Base-by-base conservation (phyloP, 495 filamentous ascomycete species). In the Penicillium robsamsonii region DNA sequence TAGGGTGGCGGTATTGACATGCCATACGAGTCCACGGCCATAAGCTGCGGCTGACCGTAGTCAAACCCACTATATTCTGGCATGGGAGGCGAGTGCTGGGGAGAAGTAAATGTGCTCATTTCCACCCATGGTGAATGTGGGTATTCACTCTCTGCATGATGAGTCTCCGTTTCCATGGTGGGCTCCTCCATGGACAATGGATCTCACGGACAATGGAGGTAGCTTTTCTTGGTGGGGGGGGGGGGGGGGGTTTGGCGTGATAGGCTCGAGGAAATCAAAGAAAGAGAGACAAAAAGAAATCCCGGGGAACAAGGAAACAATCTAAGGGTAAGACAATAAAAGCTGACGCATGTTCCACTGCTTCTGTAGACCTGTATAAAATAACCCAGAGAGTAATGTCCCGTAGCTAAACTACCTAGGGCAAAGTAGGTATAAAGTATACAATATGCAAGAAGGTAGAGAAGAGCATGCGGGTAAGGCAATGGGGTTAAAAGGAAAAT, bases 111-210 rank as follows among this genome's bases (percentile, higher is more conserved):
- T 11, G 60, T 62, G 35, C 73, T 75, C 59, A 81, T 68, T 50
- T 81, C 79, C 54, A 80, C 68, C 80, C 80, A 83, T 57, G 78
- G 76, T 42, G 75, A 77, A 68, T 78, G 74, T 54, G 72, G 57
- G 67, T 78, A 81, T 51, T 81, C 79, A 54, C 62, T 64, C n/a
- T 77, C 75, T 57, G 68, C 69, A 71, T 69, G 73, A 64, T 64
- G 73, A 47, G 65, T 62, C 68, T 68, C 81, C n/a, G 76, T 71
- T 46, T 77, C 75, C 74, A 79, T 78, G 58, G 58, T 46, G 55
- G 62, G 57, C 22, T 64, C 55, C 43, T 64, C 62, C 64, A 68
- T 62, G 35, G 61, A 62, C 41, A 30, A 42, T 33, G 43, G 35
- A 35, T 48, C 40, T 27, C 31, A n/a, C 7, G 15, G 2, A 38